phyloP scores from a whole-genome alignment of 805 yeast species.

The Ogataea nitratoaversa region DNA sequence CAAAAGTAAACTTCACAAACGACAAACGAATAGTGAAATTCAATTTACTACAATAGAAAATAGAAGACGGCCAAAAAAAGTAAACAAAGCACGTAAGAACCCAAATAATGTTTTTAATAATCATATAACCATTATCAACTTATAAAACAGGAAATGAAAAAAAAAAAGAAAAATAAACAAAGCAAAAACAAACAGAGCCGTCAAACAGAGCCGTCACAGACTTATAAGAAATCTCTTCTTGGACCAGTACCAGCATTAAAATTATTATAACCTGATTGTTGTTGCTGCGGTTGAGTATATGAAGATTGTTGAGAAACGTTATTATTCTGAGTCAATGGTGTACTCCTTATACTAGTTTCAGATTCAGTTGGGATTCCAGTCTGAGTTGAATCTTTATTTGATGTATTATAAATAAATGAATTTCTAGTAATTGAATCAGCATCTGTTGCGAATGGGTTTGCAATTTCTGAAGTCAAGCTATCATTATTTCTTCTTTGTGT shows the following conservation, averaged over 20 bases:
- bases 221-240: constrained; percentile 1
- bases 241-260: neutral
- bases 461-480: constrained; percentile 8
- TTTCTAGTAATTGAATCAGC: constrained; percentile 16
- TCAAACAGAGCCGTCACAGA: too few species aligned
- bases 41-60: too few species aligned
- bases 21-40: too few species aligned
- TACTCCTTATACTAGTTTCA: neutral
- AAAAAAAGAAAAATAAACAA: too few species aligned
- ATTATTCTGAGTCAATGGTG: neutral
- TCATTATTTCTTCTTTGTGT: constrained; percentile 24
- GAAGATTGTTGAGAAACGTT: constrained; percentile 1
- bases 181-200: too few species aligned
- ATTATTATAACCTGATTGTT: neutral
- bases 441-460: constrained; percentile 19
- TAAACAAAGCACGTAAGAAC: too few species aligned
- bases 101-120: too few species aligned
- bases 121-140: too few species aligned
- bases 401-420: constrained; percentile 10
- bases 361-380: neutral
- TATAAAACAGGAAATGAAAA: too few species aligned
- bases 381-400: neutral
- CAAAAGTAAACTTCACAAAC: too few species aligned
- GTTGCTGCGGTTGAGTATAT: constrained; percentile 2
- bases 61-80: too few species aligned